A percentile compares a stretch with the other conserved stretches of the same genome.
These are phyloP conservation scores for Amanita exitialis DNA, from an alignment of 768 basidiomycete genomes.

Conservation along the genomic window DNA sequence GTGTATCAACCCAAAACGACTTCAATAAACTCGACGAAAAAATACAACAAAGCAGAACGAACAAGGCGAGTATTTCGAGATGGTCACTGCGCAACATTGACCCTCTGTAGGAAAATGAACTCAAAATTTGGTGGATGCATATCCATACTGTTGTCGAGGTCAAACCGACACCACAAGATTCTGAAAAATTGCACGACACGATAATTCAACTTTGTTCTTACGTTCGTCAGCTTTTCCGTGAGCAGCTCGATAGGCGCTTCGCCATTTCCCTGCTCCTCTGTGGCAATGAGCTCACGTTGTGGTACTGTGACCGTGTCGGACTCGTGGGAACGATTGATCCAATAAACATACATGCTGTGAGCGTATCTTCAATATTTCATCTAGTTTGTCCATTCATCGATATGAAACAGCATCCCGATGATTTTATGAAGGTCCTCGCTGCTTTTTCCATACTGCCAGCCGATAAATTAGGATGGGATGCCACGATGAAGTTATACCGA, in stretches of 20 bases:
- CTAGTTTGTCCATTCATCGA: not conserved
- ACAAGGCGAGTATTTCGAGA: not conserved
- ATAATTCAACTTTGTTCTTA: slow-evolving; percentile 4
- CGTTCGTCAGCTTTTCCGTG: slow-evolving; percentile 8
- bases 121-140: not conserved
- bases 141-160: not conserved
- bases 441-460: not conserved
- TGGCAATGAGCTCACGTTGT: slow-evolving; percentile 3
- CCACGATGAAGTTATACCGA: not conserved
- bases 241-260: slow-evolving; percentile 9
- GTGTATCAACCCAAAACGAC: not conserved
- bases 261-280: slow-evolving; percentile 4
- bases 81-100: not conserved
- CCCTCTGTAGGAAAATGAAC: not conserved
- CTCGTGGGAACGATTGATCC: slow-evolving; percentile 6
- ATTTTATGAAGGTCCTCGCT: not conserved
- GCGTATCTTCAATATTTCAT: not conserved
- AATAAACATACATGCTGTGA: slow-evolving; percentile 7
- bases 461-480: not conserved
- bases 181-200: not conserved
- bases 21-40: not conserved
- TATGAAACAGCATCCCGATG: not conserved
- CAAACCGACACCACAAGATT: not conserved
- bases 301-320: slow-evolving; percentile 8
- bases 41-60: not conserved